phyloP scores from a whole-genome alignment of 2,329 filamentous ascomycete species.

The Phaeosphaeria sp. region DNA sequence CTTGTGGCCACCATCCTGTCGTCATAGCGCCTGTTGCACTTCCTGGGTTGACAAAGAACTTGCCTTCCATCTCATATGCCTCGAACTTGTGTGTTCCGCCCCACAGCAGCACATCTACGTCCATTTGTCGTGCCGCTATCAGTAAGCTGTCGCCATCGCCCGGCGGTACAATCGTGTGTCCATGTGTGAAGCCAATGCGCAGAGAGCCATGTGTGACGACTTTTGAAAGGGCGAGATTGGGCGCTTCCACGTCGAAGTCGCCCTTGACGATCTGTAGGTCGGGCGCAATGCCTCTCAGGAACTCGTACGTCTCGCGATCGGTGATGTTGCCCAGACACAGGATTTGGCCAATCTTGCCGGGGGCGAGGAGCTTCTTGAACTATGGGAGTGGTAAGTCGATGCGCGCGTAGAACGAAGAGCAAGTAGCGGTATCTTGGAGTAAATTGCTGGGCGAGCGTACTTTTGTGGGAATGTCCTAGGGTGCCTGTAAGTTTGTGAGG shows the following conservation, averaged over 20 bases:
- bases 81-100: constrained; percentile 74
- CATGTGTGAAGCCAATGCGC: constrained; percentile 74
- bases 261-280: constrained; percentile 75
- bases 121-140: constrained; percentile 74
- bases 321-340: constrained; percentile 66
- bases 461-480: constrained; percentile 52
- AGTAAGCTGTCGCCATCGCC: constrained; percentile 70
- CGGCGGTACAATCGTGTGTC: constrained; percentile 73
- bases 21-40: constrained; percentile 71
- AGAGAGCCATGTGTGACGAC: constrained; percentile 73
- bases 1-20: constrained; percentile 64
- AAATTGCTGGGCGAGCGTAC: constrained; percentile 28
- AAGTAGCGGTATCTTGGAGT: not conserved
- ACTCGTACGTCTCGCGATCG: constrained; percentile 63
- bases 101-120: constrained; percentile 73
- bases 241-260: constrained; percentile 72
- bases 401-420: not conserved
- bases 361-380: constrained; percentile 64
- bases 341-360: constrained; percentile 64
- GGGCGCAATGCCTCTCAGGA: constrained; percentile 61
- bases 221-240: constrained; percentile 69
- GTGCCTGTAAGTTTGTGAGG: constrained; percentile 47
- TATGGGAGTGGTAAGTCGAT: constrained; percentile 20
- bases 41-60: constrained; percentile 74
- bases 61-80: constrained; percentile 74